Evolutionary conservation across 2,329 filamentous ascomycete species (phyloP).

Genomic region (Fusarium brachygibbosum): DNA sequence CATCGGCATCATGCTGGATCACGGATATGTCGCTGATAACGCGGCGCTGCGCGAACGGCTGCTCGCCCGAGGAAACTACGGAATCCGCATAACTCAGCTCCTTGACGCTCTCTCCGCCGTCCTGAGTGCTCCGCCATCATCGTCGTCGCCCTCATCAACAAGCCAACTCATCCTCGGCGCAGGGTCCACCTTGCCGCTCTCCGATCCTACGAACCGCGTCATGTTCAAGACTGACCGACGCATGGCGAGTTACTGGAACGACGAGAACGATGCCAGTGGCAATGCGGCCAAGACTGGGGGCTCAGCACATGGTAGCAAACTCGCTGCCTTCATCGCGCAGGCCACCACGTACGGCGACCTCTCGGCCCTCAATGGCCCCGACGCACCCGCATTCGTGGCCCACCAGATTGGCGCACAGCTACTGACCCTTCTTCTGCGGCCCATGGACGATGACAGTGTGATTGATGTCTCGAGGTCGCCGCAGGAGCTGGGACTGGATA

Average conservation of each 20-base stretch:
- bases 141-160: no score
- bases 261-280: constrained; percentile 6
- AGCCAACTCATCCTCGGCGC: constrained; percentile 11
- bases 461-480: constrained; percentile 8
- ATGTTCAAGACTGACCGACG: constrained; percentile 10
- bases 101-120: constrained; percentile 11
- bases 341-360: constrained; percentile 7
- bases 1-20: constrained; percentile 3
- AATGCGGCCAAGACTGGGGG: constrained; percentile 10
- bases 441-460: constrained; percentile 11
- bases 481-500: constrained; percentile 13
- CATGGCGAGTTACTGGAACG: constrained; percentile 12
- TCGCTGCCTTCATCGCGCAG: constrained; percentile 11
- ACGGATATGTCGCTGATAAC: constrained; percentile 15
- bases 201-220: constrained; percentile 12
- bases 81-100: constrained; percentile 8
- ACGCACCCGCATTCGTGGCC: constrained; percentile 12
- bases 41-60: constrained; percentile 5
- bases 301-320: constrained; percentile 10
- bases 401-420: constrained; percentile 13
- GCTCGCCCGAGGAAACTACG: constrained; percentile 12
- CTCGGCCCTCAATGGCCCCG: constrained; percentile 6
- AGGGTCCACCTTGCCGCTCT: constrained; percentile 11
- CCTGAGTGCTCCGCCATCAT: constrained; percentile 4
- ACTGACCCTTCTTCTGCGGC: constrained; percentile 9